phyloP scores from a whole-genome alignment of 202 grass and related monocot genomes.

The Zoysia matrella region DNA sequence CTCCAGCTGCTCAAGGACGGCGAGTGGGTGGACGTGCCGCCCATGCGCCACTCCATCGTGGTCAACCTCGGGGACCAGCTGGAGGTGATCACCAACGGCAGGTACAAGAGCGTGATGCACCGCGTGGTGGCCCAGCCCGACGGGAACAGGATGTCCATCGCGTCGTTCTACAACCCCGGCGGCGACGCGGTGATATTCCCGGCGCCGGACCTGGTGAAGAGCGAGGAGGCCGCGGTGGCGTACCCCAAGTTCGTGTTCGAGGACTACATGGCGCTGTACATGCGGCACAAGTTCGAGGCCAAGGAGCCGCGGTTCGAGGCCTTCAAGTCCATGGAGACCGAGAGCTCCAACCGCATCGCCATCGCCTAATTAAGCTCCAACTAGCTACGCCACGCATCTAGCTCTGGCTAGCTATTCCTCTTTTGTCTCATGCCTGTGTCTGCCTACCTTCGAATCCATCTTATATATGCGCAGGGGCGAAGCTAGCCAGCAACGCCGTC shows the following conservation, averaged over 20 bases:
- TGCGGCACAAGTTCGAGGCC: slow-evolving; percentile 77
- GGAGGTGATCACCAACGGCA: slow-evolving; percentile 94
- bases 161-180: slow-evolving; percentile 80
- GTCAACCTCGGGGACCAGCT: slow-evolving; percentile 94
- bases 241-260: slow-evolving; percentile 86
- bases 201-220: slow-evolving; percentile 19
- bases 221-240: not conserved
- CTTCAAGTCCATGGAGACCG: slow-evolving; percentile 65
- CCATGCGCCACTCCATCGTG: slow-evolving; percentile 72
- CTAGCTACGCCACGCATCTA: not conserved
- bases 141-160: slow-evolving; percentile 83
- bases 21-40: slow-evolving; percentile 79
- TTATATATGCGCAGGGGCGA: not conserved
- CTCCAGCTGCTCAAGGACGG: slow-evolving; percentile 76
- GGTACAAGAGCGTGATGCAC: slow-evolving; percentile 84
- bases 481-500: no score
- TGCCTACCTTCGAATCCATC: not conserved
- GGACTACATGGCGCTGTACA: slow-evolving; percentile 85
- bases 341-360: slow-evolving; percentile 42
- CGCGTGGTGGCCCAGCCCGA: slow-evolving; percentile 60
- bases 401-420: not conserved
- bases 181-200: slow-evolving; percentile 78
- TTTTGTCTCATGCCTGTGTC: not conserved
- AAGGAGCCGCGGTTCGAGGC: slow-evolving; percentile 82
- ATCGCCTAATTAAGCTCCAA: slow-evolving; percentile 36